Base-by-base conservation (phyloP, 495 filamentous ascomycete species). In the Cenococcum geophilum region DNA sequence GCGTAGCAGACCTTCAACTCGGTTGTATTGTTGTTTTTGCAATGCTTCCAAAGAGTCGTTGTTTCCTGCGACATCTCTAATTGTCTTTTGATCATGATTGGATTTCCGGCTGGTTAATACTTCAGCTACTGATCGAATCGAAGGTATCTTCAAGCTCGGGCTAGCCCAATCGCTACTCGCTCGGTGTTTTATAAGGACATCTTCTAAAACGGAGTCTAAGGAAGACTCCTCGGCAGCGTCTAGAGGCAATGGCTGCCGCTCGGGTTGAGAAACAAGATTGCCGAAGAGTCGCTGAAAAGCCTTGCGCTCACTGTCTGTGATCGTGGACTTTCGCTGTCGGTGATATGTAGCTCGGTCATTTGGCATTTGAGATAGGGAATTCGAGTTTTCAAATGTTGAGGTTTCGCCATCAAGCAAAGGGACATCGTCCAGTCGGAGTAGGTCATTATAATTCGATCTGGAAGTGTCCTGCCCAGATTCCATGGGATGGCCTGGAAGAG, bases 1-100 rank as follows among this genome's bases (percentile, higher is more conserved):
- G 14, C 69, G 64, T 64, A 89, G 75, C 59, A 78, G 65, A 14
- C 56, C 55, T 62, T 80, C 78, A 14, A 88, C 76, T 21, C 70
- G 50, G 16, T 49, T 34, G 14, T 64, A 40, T 59, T 72, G 70
- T 11, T 47, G 47, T 12, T 23, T 14, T 34, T 63, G 48, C 1
- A 58, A 53, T n/a, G 12, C 14, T 16, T 34, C 14, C 2, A 45
- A 16, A 10, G 3, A 10, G 11, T 45, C 40, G 11, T 45, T 45
- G 2, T 45, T 14, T 18, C 40, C 11, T 14, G 40, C 40, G 40
- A 14, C 11, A 18, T 18, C 11, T 45, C 40, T 18, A 18, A 4
- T 45, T 45, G 4, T 14, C 36, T 8, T 40, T 40, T 40, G 36
- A 14, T 40, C 36, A 45, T 45, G 40, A 18, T 32, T 32, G 6